Evolutionary conservation across 257 asterid species (phyloP).

Genomic region (Solanum peruvianum): DNA sequence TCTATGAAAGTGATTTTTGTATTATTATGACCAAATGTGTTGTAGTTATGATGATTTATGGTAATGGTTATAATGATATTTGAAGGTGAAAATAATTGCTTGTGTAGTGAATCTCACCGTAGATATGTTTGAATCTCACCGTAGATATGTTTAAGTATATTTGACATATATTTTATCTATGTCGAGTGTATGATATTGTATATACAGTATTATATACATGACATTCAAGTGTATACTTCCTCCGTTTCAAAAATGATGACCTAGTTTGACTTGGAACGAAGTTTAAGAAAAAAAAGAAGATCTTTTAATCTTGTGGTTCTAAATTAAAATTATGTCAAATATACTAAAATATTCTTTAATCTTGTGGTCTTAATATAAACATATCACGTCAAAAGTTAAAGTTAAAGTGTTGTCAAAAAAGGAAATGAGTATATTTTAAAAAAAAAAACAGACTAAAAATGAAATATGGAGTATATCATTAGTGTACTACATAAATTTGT

Average conservation of each 20-base stretch:
- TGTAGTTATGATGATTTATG: not conserved
- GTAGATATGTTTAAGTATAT: not conserved
- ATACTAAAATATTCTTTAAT: too few relatives aligned
- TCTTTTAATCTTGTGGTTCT: too few relatives aligned
- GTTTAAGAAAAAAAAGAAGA: too few relatives aligned
- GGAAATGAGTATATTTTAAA: too few relatives aligned
- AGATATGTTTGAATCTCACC: not conserved
- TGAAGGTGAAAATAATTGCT: not conserved
- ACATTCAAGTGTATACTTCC: not conserved
- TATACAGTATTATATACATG: not conserved
- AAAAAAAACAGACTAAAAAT: too few relatives aligned
- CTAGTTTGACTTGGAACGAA: too few relatives aligned
- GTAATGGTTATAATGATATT: not conserved
- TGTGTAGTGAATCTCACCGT: not conserved
- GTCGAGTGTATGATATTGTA: not conserved
- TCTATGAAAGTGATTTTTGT: not conserved
- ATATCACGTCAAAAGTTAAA: too few relatives aligned
- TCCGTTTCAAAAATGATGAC: too few relatives aligned
- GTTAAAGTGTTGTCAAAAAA: too few relatives aligned
- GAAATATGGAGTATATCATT: not conserved
- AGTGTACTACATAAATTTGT: not conserved
- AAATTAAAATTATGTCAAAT: too few relatives aligned
- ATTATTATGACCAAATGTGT: not conserved
- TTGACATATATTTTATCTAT: not conserved
- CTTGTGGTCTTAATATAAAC: too few relatives aligned